These are phyloP conservation scores for Verruconis gallopava DNA, from an alignment of 2,329 filamentous ascomycete genomes.

Conservation along the genomic window DNA sequence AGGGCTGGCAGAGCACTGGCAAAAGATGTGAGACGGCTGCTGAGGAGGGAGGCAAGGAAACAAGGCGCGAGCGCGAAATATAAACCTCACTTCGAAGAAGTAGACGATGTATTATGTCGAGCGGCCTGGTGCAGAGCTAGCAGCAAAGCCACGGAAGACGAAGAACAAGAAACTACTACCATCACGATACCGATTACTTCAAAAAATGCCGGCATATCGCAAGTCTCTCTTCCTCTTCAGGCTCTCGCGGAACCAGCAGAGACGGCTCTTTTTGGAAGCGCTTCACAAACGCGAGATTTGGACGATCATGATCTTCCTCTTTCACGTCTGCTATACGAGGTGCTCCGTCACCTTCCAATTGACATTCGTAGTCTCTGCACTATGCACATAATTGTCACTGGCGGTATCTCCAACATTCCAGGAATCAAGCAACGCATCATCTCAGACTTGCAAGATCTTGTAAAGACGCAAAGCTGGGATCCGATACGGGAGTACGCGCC, in stretches of 20 bases:
- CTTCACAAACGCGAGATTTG: conserved; percentile 41
- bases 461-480: conserved; percentile 63
- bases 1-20: conserved; percentile 63
- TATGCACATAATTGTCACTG: conserved; percentile 76
- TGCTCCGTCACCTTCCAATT: conserved; percentile 60
- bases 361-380: conserved; percentile 79
- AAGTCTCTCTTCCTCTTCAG: conserved; percentile 55
- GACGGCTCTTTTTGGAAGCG: conserved; percentile 54
- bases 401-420: conserved; percentile 64
- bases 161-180: conserved; percentile 12
- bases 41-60: conserved; percentile 35
- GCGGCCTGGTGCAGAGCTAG: conserved; percentile 56
- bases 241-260: conserved; percentile 64
- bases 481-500: conserved; percentile 54
- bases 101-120: conserved; percentile 64
- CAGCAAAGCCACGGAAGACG: conserved; percentile 11
- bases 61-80: conserved; percentile 17
- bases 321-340: conserved; percentile 61
- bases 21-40: conserved; percentile 52
- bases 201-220: conserved; percentile 28
- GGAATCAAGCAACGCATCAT: conserved; percentile 69
- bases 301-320: conserved; percentile 82
- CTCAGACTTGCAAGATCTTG: conserved; percentile 56
- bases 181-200: conserved; percentile 32
- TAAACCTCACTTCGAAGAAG: conserved; percentile 53